Percentiles rank a stretch among this genome's conserved stretches.
These are phyloP conservation scores for Triangularia verruculosa DNA, from an alignment of 2,329 filamentous ascomycete species.

Conservation along the genomic window DNA sequence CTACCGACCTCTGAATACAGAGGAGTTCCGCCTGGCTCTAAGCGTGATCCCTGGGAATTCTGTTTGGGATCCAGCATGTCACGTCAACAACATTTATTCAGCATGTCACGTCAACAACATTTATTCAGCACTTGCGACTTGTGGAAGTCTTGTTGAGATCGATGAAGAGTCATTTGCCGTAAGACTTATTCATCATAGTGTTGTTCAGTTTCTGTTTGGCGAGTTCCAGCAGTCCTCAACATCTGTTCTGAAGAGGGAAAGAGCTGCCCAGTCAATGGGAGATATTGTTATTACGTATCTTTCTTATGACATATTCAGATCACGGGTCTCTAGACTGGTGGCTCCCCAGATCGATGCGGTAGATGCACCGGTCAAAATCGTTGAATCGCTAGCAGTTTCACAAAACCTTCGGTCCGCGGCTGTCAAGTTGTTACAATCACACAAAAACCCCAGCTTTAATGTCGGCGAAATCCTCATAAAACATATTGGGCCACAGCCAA, in stretches of 20 bases:
- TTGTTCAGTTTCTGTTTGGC: slow-evolving; percentile 34
- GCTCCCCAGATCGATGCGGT: slow-evolving; percentile 22
- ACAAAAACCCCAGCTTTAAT: not conserved
- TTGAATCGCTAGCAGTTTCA: slow-evolving; percentile 20
- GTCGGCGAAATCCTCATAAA: slow-evolving; percentile 11
- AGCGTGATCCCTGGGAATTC: slow-evolving; percentile 36
- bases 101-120: slow-evolving; percentile 30
- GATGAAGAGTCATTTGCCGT: slow-evolving; percentile 36
- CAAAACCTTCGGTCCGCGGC: slow-evolving; percentile 17
- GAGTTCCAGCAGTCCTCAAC: slow-evolving; percentile 4
- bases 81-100: slow-evolving; percentile 30
- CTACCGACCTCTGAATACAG: slow-evolving; percentile 30
- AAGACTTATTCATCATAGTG: slow-evolving; percentile 36
- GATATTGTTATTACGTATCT: slow-evolving; percentile 32
- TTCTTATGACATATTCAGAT: slow-evolving; percentile 30
- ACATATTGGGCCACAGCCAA: too few species aligned
- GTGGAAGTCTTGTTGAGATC: slow-evolving; percentile 35
- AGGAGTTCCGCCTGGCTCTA: slow-evolving; percentile 39
- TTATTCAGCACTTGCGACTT: slow-evolving; percentile 28
- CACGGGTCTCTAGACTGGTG: slow-evolving; percentile 11
- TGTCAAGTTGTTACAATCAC: slow-evolving; percentile 9
- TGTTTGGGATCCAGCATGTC: slow-evolving; percentile 26
- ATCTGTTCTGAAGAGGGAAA: slow-evolving; percentile 12
- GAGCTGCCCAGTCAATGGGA: slow-evolving; percentile 26
- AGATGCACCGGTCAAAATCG: slow-evolving; percentile 26